phyloP scores from a whole-genome alignment of 805 yeast species.

The Hanseniaspora pseudoguilliermondii region DNA sequence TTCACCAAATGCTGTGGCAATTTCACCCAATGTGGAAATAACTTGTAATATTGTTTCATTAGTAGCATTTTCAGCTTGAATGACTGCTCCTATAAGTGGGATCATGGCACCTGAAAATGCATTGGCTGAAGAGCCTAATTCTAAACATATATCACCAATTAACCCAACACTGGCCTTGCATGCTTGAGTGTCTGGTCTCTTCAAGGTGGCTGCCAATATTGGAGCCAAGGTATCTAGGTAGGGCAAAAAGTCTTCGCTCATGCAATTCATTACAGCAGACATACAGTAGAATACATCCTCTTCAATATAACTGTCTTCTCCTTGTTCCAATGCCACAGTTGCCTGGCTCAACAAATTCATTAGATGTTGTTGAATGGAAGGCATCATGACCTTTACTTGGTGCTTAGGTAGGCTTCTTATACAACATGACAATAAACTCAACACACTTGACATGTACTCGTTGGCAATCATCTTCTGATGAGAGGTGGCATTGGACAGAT shows the following conservation, averaged over 20 bases:
- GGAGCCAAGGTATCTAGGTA: conserved; percentile 79
- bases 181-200: conserved; percentile 70
- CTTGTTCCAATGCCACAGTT: conserved; percentile 16
- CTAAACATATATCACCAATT: conserved; percentile 86
- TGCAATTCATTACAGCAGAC: conserved; percentile 74
- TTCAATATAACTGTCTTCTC: conserved; percentile 38
- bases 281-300: conserved; percentile 90
- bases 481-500: conserved; percentile 42
- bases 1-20: conserved; percentile 76
- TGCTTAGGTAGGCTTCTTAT: conserved; percentile 67
- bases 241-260: conserved; percentile 55
- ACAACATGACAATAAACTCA: conserved; percentile 67
- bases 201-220: conserved; percentile 62
- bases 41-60: conserved; percentile 79
- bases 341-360: conserved; percentile 42
- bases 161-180: conserved; percentile 87
- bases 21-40: conserved; percentile 87
- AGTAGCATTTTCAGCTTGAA: conserved; percentile 54
- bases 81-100: conserved; percentile 64
- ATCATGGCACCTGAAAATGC: conserved; percentile 72
- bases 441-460: conserved; percentile 73
- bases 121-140: conserved; percentile 59
- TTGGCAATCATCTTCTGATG: conserved; percentile 72
- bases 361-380: conserved; percentile 27
- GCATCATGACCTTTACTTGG: conserved; percentile 29